Percentiles rank a stretch among this genome's conserved stretches.
Evolutionary conservation across 1,139 yeast species (phyloP).

Genomic region (Yamadazyma trypodendri): DNA sequence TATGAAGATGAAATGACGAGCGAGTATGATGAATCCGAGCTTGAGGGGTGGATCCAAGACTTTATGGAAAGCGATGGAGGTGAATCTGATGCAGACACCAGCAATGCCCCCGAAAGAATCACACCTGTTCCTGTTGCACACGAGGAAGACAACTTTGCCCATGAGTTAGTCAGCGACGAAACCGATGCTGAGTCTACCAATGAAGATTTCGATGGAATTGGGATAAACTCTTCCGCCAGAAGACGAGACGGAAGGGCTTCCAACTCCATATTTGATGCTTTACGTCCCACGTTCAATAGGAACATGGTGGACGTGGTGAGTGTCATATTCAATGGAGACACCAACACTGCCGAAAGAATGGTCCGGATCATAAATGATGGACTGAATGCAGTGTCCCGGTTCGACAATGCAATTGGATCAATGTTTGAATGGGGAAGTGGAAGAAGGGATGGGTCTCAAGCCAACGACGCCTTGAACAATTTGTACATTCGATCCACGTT

Average conservation of each 20-base stretch:
- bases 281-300: slow-evolving; percentile 22
- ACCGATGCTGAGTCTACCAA: slow-evolving; percentile 9
- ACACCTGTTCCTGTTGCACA: slow-evolving; percentile 6
- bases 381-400: slow-evolving; percentile 11
- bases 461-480: slow-evolving; percentile 18
- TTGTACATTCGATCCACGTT: slow-evolving; percentile 53
- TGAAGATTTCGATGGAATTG: slow-evolving; percentile 20
- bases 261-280: slow-evolving; percentile 25
- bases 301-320: slow-evolving; percentile 20
- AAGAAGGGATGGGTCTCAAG: slow-evolving; percentile 6
- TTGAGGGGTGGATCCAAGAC: slow-evolving; percentile 47
- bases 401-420: slow-evolving; percentile 30
- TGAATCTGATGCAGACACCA: background rate
- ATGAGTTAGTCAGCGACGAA: background rate
- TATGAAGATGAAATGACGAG: slow-evolving; percentile 28
- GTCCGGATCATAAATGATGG: slow-evolving; percentile 11
- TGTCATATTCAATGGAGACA: slow-evolving; percentile 16
- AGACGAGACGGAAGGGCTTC: slow-evolving; percentile 23
- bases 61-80: slow-evolving; percentile 15
- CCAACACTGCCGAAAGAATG: slow-evolving; percentile 19
- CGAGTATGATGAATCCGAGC: slow-evolving; percentile 41
- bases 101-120: background rate
- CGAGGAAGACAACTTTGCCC: background rate
- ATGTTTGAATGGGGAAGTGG: slow-evolving; percentile 20
- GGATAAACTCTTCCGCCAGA: slow-evolving; percentile 12